Conservation (phyloP, 306 rosid species). For the Lagenaria siceraria region DNA sequence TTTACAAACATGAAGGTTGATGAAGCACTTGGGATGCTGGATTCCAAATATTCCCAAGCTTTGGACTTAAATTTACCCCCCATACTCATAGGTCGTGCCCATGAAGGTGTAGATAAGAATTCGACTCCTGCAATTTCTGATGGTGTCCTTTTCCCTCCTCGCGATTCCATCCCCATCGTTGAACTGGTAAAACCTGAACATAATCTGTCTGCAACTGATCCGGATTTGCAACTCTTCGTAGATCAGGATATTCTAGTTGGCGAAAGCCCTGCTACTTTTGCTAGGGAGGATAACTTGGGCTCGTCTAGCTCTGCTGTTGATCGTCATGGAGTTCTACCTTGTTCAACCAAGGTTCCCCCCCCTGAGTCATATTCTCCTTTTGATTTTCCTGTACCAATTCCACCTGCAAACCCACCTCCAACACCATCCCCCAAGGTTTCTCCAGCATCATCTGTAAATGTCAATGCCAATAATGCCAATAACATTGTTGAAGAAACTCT, state of each 20-base stretch:
- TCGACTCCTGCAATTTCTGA: conserved; percentile 20
- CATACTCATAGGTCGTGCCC: background rate
- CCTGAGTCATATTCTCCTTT: conserved; percentile 32
- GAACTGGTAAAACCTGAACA: conserved; percentile 22
- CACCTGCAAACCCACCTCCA: background rate
- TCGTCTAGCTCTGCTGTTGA: conserved; percentile 6
- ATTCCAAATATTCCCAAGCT: conserved; percentile 28
- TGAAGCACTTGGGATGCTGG: conserved; percentile 32
- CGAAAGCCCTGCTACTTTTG: background rate
- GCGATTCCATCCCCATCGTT: conserved; percentile 8
- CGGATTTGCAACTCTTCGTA: conserved; percentile 18
- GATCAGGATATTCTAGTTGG: conserved; percentile 37
- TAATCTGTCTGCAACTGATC: conserved; percentile 20
- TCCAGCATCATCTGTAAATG: conserved; percentile 18
- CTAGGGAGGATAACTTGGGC: background rate
- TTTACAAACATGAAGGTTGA: conserved; percentile 46
- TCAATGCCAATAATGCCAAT: conserved; percentile 4
- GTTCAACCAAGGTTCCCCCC: conserved; percentile 15
- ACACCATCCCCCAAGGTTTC: conserved; percentile 11
- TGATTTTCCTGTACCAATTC: conserved; percentile 22
- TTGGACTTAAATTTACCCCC: conserved; percentile 58
- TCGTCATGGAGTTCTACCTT: background rate
- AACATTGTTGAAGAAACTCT: conserved; percentile 40
- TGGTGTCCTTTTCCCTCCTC: conserved; percentile 17
- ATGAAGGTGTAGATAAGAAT: conserved; percentile 34